These are phyloP conservation scores for Cladorrhinum samala DNA, from an alignment of 495 filamentous ascomycete species.

Conservation along the genomic window DNA sequence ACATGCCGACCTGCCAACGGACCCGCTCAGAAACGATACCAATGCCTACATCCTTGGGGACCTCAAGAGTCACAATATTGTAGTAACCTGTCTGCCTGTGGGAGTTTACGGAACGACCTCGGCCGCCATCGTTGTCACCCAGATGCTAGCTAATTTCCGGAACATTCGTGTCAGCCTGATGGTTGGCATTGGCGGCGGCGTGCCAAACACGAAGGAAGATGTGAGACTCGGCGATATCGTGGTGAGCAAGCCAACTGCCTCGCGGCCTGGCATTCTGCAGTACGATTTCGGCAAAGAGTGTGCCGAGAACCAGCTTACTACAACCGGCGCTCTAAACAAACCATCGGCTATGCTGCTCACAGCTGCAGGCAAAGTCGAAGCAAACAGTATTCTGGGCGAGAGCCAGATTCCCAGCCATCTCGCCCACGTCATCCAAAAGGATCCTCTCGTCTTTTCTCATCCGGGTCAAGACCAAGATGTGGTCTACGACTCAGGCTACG, in stretches of 20 bases:
- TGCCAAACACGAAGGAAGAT: constrained; percentile 25
- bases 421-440: not conserved
- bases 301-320: constrained; percentile 16
- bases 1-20: constrained; percentile 20
- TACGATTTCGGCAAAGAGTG: constrained; percentile 24
- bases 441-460: not conserved
- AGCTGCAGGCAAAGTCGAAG: constrained; percentile 4
- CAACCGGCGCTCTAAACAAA: constrained; percentile 29
- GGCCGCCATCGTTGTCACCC: constrained; percentile 24
- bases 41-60: constrained; percentile 38
- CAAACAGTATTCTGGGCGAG: not conserved
- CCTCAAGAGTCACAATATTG: constrained; percentile 39
- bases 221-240: constrained; percentile 29
- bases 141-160: constrained; percentile 36
- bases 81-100: constrained; percentile 32
- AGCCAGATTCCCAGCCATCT: not conserved
- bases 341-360: constrained; percentile 22
- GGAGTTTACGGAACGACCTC: constrained; percentile 32
- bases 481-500: not conserved
- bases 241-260: constrained; percentile 11
- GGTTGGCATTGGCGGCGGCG: constrained; percentile 45
- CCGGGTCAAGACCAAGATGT: not conserved
- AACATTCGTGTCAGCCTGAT: constrained; percentile 37
- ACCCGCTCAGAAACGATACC: constrained; percentile 2
- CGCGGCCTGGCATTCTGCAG: constrained; percentile 20